These are phyloP conservation scores for Ceriops tagal DNA, from an alignment of 345 rosid species.

Conservation along the genomic window DNA sequence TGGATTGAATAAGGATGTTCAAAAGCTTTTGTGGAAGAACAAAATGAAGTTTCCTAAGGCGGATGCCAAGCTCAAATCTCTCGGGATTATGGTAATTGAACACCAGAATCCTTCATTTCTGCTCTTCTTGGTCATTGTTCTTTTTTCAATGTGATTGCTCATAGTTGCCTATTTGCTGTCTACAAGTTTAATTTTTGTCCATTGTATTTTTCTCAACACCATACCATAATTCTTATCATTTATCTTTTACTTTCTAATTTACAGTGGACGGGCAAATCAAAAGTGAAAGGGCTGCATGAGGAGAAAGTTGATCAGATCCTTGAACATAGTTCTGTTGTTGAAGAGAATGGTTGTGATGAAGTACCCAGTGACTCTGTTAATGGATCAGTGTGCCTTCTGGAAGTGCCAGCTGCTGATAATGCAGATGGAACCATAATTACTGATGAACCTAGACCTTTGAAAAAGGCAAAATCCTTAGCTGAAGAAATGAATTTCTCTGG, in stretches of 20 bases:
- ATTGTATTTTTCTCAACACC: too few relatives aligned
- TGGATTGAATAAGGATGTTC: conserved; percentile 68
- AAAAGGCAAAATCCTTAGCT: conserved; percentile 55
- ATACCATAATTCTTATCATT: neutral
- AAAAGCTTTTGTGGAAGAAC: conserved; percentile 86
- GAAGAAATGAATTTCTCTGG: conserved; percentile 33
- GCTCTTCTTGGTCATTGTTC: neutral
- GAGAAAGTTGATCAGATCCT: conserved; percentile 32
- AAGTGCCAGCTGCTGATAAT: conserved; percentile 26
- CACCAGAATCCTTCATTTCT: too few relatives aligned
- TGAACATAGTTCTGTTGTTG: conserved; percentile 19
- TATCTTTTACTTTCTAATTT: neutral
- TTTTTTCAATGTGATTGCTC: neutral
- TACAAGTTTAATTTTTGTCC: too few relatives aligned
- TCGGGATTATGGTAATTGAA: conserved; percentile 67
- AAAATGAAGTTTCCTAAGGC: conserved; percentile 72
- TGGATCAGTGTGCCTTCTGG: conserved; percentile 31
- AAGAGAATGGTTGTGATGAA: conserved; percentile 26
- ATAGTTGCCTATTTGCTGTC: neutral
- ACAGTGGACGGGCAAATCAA: conserved; percentile 46
- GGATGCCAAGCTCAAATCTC: conserved; percentile 60
- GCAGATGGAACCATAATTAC: conserved; percentile 29
- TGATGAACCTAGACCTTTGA: conserved; percentile 54
- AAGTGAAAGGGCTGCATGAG: conserved; percentile 39
- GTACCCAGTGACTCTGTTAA: conserved; percentile 23